These are phyloP conservation scores for Calycina herbarum DNA, from an alignment of 2,329 filamentous ascomycete species.

Conservation along the genomic window DNA sequence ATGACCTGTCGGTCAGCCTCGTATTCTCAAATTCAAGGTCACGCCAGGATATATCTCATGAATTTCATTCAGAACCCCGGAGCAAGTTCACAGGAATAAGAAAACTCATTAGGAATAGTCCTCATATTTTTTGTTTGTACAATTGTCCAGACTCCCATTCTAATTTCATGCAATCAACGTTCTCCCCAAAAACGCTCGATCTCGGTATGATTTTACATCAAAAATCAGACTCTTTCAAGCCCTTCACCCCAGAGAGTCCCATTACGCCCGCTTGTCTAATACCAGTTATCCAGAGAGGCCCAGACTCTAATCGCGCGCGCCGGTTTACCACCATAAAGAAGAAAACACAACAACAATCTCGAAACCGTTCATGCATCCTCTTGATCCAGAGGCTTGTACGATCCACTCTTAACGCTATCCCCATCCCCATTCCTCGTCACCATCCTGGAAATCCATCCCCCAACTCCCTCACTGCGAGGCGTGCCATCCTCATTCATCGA, in stretches of 20 bases:
- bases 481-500: conserved; percentile 34
- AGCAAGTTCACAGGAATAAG: neutral
- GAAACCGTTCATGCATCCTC: conserved; percentile 36
- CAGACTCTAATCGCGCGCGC: neutral
- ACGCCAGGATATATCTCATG: too few relatives aligned
- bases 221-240: neutral
- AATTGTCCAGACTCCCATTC: neutral
- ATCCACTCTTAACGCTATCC: conserved; percentile 31
- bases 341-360: neutral
- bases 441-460: conserved; percentile 69
- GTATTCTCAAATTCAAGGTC: too few relatives aligned
- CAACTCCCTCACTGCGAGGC: conserved; percentile 51
- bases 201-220: conserved; percentile 17
- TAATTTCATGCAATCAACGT: neutral
- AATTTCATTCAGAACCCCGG: too few relatives aligned
- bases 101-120: neutral
- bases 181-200: neutral
- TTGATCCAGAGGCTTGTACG: conserved; percentile 43
- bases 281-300: conserved; percentile 6
- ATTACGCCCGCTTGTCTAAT: conserved; percentile 22
- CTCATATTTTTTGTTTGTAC: neutral
- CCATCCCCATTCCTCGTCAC: conserved; percentile 50
- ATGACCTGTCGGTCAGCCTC: too few relatives aligned
- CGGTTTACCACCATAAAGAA: neutral
- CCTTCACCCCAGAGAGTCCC: too few relatives aligned